phyloP scores from a whole-genome alignment of 306 rosid genomes.

The Quercus parvula region DNA sequence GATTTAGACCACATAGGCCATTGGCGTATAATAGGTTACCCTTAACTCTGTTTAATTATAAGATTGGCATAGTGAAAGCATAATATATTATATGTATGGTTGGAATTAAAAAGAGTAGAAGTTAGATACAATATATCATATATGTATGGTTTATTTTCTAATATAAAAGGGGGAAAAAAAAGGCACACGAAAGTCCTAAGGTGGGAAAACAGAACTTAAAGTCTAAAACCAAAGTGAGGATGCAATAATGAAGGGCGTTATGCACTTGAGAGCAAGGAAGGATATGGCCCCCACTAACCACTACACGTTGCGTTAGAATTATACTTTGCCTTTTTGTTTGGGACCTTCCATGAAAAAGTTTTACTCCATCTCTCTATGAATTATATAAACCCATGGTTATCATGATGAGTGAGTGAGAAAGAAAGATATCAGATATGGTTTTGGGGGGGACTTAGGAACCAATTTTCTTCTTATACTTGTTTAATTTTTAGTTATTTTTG shows the following conservation, averaged over 20 bases:
- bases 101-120: background rate
- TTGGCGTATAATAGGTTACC: too few relatives aligned
- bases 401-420: conserved; percentile 2
- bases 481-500: background rate
- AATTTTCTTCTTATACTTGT: too few relatives aligned
- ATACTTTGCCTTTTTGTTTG: conserved; percentile 24
- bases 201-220: conserved; percentile 26
- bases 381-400: conserved; percentile 14
- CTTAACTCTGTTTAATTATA: too few relatives aligned
- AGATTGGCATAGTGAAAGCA: too few relatives aligned
- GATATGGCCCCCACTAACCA: conserved; percentile 53
- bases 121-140: background rate
- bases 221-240: conserved; percentile 36
- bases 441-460: background rate
- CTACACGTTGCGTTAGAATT: conserved; percentile 41
- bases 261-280: conserved; percentile 51
- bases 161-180: background rate
- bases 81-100: too few relatives aligned
- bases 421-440: background rate
- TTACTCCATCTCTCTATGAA: conserved; percentile 21
- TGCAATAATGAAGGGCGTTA: conserved; percentile 49
- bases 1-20: too few relatives aligned
- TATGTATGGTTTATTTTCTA: background rate
- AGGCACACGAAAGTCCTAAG: conserved; percentile 32
- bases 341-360: conserved; percentile 24